Evolutionary conservation across 2,329 filamentous ascomycete species (phyloP).

Genomic region (Aspergillus sp.): DNA sequence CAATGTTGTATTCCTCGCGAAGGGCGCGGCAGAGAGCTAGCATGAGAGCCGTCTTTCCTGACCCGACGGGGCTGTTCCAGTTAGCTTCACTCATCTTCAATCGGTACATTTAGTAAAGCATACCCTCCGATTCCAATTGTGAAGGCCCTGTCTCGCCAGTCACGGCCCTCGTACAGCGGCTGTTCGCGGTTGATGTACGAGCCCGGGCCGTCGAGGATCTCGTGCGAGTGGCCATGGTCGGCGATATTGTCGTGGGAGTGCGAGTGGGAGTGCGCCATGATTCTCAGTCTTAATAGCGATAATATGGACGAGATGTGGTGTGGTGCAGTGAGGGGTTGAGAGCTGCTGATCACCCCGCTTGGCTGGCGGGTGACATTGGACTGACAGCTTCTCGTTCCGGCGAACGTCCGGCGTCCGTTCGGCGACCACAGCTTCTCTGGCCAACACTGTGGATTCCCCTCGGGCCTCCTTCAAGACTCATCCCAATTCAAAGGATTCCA

Average conservation of each 20-base stretch:
- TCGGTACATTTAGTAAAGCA: constrained; percentile 24
- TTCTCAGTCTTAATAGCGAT: not conserved
- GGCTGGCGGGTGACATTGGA: not conserved
- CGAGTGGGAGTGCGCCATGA: constrained; percentile 37
- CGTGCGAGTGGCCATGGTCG: constrained; percentile 87
- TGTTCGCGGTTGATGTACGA: constrained; percentile 88
- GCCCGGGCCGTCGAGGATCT: constrained; percentile 90
- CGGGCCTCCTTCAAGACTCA: not conserved
- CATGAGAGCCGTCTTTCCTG: constrained; percentile 97
- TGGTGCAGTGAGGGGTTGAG: not conserved
- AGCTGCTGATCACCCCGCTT: not conserved
- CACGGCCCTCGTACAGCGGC: constrained; percentile 83
- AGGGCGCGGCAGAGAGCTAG: constrained; percentile 84
- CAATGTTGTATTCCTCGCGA: constrained; percentile 77
- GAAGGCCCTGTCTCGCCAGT: constrained; percentile 87
- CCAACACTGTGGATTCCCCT: too few relatives aligned
- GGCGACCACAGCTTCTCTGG: not conserved
- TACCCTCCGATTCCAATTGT: constrained; percentile 98
- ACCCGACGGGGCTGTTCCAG: constrained; percentile 76
- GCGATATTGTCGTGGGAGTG: constrained; percentile 58
- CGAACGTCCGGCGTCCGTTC: not conserved
- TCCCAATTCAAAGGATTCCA: not conserved
- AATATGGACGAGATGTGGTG: not conserved
- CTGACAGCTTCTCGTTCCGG: not conserved
- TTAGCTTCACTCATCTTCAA: not conserved